Conservation (phyloP, 2,329 filamentous ascomycete species). For the Colletotrichum kahawae region DNA sequence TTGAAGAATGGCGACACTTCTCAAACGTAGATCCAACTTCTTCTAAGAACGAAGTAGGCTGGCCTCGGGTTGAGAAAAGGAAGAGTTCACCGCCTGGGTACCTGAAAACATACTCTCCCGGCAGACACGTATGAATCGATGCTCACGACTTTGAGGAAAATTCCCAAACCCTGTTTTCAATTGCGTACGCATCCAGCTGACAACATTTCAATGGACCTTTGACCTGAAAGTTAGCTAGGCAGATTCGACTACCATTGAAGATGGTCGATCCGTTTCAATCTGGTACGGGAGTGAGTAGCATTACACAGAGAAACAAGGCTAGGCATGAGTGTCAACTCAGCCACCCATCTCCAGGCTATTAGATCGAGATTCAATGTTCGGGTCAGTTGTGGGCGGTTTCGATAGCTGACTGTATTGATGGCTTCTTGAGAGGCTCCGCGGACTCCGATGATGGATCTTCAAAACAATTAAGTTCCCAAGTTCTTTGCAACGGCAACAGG, state of each 20-base stretch:
- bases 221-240: rapidly evolving
- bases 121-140: neutral
- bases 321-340: neutral
- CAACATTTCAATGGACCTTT: neutral
- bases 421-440: neutral
- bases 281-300: neutral
- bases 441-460: neutral
- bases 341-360: neutral
- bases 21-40: rapidly evolving
- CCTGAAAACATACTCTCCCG: rapidly evolving
- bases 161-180: neutral
- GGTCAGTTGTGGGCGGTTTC: neutral
- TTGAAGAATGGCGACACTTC: neutral
- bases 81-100: neutral
- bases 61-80: neutral
- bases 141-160: rapidly evolving
- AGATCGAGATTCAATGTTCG: rapidly evolving
- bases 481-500: neutral
- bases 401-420: rapidly evolving
- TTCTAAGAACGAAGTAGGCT: rapidly evolving
- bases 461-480: neutral
- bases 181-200: rapidly evolving
- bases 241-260: rapidly evolving
- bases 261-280: neutral
- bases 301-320: neutral